These are phyloP conservation scores for Limnomonas spitsbergensis DNA, from an alignment of 139 green algal species.

Conservation along the genomic window DNA sequence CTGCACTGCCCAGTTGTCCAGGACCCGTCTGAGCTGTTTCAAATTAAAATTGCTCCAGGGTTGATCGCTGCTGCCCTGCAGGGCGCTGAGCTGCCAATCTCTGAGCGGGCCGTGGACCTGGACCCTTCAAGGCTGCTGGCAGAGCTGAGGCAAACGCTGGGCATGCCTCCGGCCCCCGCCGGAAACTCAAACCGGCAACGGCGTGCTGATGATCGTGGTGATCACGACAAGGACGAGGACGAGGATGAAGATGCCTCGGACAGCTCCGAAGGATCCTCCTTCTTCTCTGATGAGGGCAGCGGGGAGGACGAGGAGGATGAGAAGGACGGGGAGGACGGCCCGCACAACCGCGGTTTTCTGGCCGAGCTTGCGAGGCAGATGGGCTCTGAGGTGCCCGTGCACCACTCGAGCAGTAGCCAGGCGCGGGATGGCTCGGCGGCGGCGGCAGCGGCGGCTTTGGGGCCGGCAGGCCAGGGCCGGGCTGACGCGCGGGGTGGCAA, in stretches of 20 bases:
- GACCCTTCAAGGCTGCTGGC: background rate
- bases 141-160: slow-evolving; percentile 4
- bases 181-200: too few relatives aligned
- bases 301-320: slow-evolving; percentile 20
- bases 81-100: background rate
- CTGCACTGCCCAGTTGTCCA: too few relatives aligned
- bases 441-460: too few relatives aligned
- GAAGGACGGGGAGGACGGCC: slow-evolving; percentile 11
- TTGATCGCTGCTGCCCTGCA: too few relatives aligned
- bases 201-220: background rate
- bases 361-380: slow-evolving; percentile 4
- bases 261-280: slow-evolving; percentile 32
- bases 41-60: too few relatives aligned
- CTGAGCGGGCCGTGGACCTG: background rate
- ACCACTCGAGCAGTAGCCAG: too few relatives aligned
- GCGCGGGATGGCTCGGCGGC: too few relatives aligned
- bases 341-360: background rate
- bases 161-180: too few relatives aligned
- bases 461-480: too few relatives aligned
- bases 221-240: background rate
- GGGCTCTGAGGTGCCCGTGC: background rate
- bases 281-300: slow-evolving; percentile 39
- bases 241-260: slow-evolving; percentile 21
- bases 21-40: too few relatives aligned
- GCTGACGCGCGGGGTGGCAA: too few relatives aligned